phyloP scores from a whole-genome alignment of 2,329 filamentous ascomycete species.

The Dactylellina sp. region DNA sequence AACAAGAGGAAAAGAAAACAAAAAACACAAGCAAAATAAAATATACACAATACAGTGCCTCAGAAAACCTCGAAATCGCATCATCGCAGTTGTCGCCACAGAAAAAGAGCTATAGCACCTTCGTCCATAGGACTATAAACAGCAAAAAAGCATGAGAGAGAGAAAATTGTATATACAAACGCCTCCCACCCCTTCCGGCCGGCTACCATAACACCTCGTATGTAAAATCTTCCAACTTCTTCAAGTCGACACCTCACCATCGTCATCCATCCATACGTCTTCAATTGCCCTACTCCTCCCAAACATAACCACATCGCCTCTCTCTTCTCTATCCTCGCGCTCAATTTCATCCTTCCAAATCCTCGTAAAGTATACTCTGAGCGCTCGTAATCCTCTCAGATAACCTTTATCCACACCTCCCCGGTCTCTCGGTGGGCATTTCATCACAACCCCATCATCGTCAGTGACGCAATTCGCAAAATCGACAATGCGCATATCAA shows the following conservation, averaged over 20 bases:
- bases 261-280: conserved; percentile 60
- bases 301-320: conserved; percentile 63
- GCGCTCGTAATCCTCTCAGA: conserved; percentile 80
- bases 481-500: conserved; percentile 97
- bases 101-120: conserved; percentile 55
- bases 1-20: conserved; percentile 16
- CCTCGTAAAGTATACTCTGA: conserved; percentile 84
- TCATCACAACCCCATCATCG: conserved; percentile 73
- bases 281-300: conserved; percentile 61
- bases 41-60: conserved; percentile 31
- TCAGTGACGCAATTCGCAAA: conserved; percentile 97
- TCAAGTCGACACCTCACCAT: conserved; percentile 60
- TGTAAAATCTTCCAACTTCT: conserved; percentile 21
- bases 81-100: conserved; percentile 35
- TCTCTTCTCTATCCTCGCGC: conserved; percentile 65
- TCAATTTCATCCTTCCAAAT: conserved; percentile 81
- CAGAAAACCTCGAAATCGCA: conserved; percentile 10
- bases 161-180: background rate
- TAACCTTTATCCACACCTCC: conserved; percentile 88
- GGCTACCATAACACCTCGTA: conserved; percentile 2
- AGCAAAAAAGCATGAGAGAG: conserved; percentile 2
- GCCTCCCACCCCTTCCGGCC: background rate
- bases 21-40: conserved; percentile 32
- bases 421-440: conserved; percentile 84
- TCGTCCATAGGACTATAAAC: conserved; percentile 22